Evolutionary conservation across 768 basidiomycete species (phyloP).

Genomic region (Tremella mesenterica): DNA sequence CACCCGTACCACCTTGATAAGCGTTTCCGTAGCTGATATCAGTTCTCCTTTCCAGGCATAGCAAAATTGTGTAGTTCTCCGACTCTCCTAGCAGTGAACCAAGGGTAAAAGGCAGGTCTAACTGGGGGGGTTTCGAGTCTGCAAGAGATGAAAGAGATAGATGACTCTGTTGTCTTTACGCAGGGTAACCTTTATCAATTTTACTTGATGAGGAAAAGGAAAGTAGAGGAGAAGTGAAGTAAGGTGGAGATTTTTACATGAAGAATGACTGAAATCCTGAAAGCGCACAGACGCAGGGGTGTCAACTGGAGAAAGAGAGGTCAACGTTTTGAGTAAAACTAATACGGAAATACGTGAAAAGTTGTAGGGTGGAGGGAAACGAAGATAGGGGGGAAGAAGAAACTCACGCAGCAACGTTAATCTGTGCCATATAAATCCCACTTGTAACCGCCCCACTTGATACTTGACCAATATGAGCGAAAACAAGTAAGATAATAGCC

Average conservation of each 20-base stretch:
- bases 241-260: too few relatives aligned
- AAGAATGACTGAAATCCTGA: too few relatives aligned
- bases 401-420: constrained; percentile 37
- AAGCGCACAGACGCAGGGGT: too few relatives aligned
- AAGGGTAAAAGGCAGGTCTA: too few relatives aligned
- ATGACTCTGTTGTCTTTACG: background rate
- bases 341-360: background rate
- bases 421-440: constrained; percentile 33
- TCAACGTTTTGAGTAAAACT: background rate
- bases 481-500: constrained; percentile 39
- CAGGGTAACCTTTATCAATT: background rate
- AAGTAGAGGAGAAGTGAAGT: background rate
- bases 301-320: too few relatives aligned
- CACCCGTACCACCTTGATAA: constrained; percentile 20
- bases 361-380: background rate
- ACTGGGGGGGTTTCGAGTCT: too few relatives aligned
- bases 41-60: too few relatives aligned
- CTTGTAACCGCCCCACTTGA: constrained; percentile 23
- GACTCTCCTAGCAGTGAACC: too few relatives aligned
- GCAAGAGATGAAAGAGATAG: background rate
- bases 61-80: too few relatives aligned
- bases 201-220: background rate
- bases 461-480: constrained; percentile 41
- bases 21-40: constrained; percentile 21
- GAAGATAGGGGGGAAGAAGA: too few relatives aligned